Evolutionary conservation across 2,329 filamentous ascomycete species (phyloP), one percentile per base, ranked within the genome.

Genomic region (Calonectria pauciramosa): DNA sequence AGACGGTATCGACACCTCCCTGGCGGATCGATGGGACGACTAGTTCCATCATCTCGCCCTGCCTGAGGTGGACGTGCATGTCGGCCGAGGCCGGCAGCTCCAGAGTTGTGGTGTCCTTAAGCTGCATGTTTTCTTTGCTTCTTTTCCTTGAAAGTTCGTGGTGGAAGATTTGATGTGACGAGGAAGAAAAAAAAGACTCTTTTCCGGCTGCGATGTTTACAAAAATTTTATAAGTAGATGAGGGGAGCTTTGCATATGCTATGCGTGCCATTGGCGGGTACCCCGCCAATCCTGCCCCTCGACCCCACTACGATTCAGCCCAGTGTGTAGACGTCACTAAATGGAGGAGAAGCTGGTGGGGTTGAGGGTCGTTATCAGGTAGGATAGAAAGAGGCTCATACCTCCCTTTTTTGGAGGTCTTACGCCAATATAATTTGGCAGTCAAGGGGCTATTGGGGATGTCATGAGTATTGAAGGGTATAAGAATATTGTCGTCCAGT

Each of bases 11-110:
- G 77, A 94, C 91, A 65, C 93, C 93, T 77, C 93, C 93, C 73
- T 88, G 83, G 68, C 89, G 88, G 75, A 90, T 84, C 23, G 87
- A 87, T 47, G 89, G 88, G 56, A 86, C 86, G 28, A 90, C 89
- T 41, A 88, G 80, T 73, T 91, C 87, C 89, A 93, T 92, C 88
- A 92, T 90, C 73, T 90, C 87, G 26, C 90, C 93, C 83, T 95
- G 91, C 36, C 93, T 91, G 78, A 95, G 87, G 84, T 95, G 93
- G 80, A 95, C 93, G 80, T 93, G 92, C 85, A 94, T 91, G 84
- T 94, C 93, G 68, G 92, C 92, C 75, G 91, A 87, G 28, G 92
- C 89, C 65, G 92, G 91, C 80, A 94, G 88, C 86, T 91, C 89
- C 23, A 74, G 20, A 20, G 56, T 49, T 13, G 36, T 34, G 44